Percentiles rank a stretch among this genome's conserved stretches.
Evolutionary conservation across 2,329 filamentous ascomycete species (phyloP).

Genomic region (Decorospora gaudefroyi): DNA sequence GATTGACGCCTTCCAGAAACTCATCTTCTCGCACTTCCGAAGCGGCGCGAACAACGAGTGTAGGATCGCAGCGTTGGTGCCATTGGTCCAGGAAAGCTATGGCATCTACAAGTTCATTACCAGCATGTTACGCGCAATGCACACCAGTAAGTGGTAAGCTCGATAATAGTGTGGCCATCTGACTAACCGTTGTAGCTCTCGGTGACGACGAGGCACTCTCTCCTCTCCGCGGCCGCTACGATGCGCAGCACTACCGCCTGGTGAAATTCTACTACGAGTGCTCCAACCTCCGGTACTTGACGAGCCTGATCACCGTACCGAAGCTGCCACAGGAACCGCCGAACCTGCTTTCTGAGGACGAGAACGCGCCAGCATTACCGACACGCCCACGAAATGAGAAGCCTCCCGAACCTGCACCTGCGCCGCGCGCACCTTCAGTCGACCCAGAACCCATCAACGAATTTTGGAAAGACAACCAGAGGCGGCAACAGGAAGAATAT

Average conservation of each 20-base stretch:
- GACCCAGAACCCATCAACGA: conserved; percentile 96
- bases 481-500: conserved; percentile 89
- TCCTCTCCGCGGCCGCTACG: conserved; percentile 84
- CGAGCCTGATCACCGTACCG: conserved; percentile 92
- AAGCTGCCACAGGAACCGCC: conserved; percentile 94
- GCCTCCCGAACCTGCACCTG: conserved; percentile 66
- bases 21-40: conserved; percentile 96
- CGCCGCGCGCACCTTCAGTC: conserved; percentile 67
- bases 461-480: conserved; percentile 95
- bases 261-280: conserved; percentile 99
- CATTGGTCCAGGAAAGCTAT: conserved; percentile 95
- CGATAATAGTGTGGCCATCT: neutral
- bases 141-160: conserved; percentile 69
- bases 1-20: conserved; percentile 97
- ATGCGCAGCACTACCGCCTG: conserved; percentile 93
- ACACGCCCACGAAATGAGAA: conserved; percentile 71
- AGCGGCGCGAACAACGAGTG: conserved; percentile 93
- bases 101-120: conserved; percentile 99
- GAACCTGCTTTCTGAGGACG: conserved; percentile 82
- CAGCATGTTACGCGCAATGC: conserved; percentile 98
- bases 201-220: conserved; percentile 92
- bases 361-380: conserved; percentile 77
- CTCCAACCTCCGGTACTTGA: conserved; percentile 94
- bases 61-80: conserved; percentile 89
- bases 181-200: conserved; percentile 62